A percentile compares a stretch with the other conserved stretches of the same genome.
phyloP scores from a whole-genome alignment of 192 early-diverging fungal genomes.

The Coemansia sp. region DNA sequence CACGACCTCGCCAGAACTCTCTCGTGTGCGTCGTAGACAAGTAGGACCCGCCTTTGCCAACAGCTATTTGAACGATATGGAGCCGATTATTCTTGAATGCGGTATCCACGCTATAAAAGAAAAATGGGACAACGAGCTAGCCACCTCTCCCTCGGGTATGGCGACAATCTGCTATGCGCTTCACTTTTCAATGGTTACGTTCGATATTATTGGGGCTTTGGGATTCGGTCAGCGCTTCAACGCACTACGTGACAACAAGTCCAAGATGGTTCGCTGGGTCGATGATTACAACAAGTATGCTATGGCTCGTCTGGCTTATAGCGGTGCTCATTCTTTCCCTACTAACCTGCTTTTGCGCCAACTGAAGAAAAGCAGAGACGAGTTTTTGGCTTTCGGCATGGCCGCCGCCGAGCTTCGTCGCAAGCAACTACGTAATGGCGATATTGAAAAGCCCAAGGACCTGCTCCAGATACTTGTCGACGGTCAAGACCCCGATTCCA shows the following conservation, averaged over 20 bases:
- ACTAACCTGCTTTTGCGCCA: constrained; percentile 4
- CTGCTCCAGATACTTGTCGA: constrained; percentile 50
- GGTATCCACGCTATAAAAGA: constrained; percentile 24
- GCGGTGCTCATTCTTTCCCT: constrained; percentile 15
- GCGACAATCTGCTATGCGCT: constrained; percentile 25
- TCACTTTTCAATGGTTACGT: constrained; percentile 29
- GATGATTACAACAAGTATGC: constrained; percentile 15
- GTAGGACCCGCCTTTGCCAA: constrained; percentile 36
- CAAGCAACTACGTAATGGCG: constrained; percentile 8
- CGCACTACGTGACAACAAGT: constrained; percentile 21
- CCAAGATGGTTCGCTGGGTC: constrained; percentile 30
- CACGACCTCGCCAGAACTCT: constrained; percentile 26
- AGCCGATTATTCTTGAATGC: constrained; percentile 35
- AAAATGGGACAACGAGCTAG: constrained; percentile 30
- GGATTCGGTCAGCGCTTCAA: constrained; percentile 46
- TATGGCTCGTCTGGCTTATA: constrained; percentile 5
- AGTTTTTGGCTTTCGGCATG: constrained; percentile 27
- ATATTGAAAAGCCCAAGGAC: constrained; percentile 40
- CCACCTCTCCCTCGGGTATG: not conserved
- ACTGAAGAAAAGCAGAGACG: constrained; percentile 21
- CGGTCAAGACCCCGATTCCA: constrained; percentile 41
- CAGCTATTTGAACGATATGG: constrained; percentile 24
- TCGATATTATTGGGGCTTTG: constrained; percentile 33
- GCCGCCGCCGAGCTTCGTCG: constrained; percentile 11
- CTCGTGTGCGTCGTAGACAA: constrained; percentile 22